A percentile compares a stretch with the other conserved stretches of the same genome.
phyloP scores from a whole-genome alignment of 2,329 filamentous ascomycete genomes.

The Cladosporium austrohemisphaericum region DNA sequence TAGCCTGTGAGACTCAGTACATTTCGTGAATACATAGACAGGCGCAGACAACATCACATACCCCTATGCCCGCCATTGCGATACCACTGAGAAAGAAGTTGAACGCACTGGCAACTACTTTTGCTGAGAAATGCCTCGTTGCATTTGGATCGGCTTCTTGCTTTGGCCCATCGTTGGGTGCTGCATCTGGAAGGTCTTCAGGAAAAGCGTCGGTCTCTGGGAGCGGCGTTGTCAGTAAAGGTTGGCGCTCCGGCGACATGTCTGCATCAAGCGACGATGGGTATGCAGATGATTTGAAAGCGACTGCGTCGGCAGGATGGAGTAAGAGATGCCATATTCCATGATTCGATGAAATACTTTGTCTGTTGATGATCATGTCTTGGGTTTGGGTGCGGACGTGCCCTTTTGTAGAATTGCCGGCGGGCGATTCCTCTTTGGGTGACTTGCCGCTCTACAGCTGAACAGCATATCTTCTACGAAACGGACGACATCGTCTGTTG shows the following conservation, averaged over 20 bases:
- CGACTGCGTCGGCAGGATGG: too few species aligned
- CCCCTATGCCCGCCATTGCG: constrained; percentile 4
- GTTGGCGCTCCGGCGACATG: neutral
- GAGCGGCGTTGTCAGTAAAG: neutral
- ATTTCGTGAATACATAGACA: neutral
- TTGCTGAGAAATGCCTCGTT: neutral
- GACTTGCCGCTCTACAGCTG: too few species aligned
- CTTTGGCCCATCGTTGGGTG: too few species aligned
- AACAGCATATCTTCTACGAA: too few species aligned
- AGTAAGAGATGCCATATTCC: too few species aligned
- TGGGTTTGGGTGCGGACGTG: constrained; percentile 2
- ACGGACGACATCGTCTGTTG: too few species aligned
- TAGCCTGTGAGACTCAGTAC: neutral
- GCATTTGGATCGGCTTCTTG: too few species aligned
- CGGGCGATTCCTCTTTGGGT: too few species aligned
- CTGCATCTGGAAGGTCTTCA: too few species aligned
- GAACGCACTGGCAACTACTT: neutral
- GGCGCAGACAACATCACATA: neutral
- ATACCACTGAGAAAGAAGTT: constrained; percentile 9
- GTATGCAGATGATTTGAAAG: too few species aligned
- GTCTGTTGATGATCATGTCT: too few species aligned
- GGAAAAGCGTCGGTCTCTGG: neutral
- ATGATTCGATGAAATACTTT: too few species aligned
- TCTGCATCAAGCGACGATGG: neutral
- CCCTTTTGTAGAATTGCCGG: neutral